Conservation (phyloP, 2,329 filamentous ascomycete genomes). For the Xylaria hypoxylon region DNA sequence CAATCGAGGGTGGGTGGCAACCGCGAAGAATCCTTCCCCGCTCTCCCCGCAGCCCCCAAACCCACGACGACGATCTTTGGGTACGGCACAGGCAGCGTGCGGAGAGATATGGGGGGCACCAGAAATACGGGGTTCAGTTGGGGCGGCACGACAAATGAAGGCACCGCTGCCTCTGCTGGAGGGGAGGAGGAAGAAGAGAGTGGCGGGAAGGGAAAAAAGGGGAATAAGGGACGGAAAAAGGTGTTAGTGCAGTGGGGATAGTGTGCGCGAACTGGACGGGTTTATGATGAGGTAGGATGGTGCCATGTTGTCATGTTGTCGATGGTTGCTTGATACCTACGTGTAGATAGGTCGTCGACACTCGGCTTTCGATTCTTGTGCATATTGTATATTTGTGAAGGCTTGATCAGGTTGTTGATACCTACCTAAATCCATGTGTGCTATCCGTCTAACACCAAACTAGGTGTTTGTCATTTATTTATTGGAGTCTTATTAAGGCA, state of each 20-base stretch:
- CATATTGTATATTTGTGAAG: background rate
- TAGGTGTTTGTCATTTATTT: background rate
- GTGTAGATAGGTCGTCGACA: background rate
- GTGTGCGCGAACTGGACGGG: background rate
- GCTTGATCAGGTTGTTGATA: no score
- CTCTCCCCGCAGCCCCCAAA: slow-evolving; percentile 82
- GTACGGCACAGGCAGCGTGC: slow-evolving; percentile 67
- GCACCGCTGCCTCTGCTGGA: slow-evolving; percentile 9
- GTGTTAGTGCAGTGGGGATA: slow-evolving; percentile 72
- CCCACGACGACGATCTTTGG: slow-evolving; percentile 71
- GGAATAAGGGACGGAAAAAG: slow-evolving; percentile 70
- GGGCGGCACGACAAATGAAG: slow-evolving; percentile 54
- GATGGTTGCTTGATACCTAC: background rate
- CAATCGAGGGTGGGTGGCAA: slow-evolving; percentile 41
- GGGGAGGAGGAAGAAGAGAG: slow-evolving; percentile 45
- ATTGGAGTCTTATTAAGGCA: no score
- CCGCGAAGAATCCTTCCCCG: slow-evolving; percentile 78
- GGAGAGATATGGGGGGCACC: slow-evolving; percentile 61
- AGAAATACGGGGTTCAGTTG: slow-evolving; percentile 66
- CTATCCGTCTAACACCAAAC: background rate
- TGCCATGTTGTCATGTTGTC: background rate
- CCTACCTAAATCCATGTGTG: no score
- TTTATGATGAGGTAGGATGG: background rate
- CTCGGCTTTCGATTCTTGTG: background rate
- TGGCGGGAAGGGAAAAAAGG: slow-evolving; percentile 65